Base-by-base conservation (phyloP, 1,284 basidiomycete species). In the Takashimella koratensis region DNA sequence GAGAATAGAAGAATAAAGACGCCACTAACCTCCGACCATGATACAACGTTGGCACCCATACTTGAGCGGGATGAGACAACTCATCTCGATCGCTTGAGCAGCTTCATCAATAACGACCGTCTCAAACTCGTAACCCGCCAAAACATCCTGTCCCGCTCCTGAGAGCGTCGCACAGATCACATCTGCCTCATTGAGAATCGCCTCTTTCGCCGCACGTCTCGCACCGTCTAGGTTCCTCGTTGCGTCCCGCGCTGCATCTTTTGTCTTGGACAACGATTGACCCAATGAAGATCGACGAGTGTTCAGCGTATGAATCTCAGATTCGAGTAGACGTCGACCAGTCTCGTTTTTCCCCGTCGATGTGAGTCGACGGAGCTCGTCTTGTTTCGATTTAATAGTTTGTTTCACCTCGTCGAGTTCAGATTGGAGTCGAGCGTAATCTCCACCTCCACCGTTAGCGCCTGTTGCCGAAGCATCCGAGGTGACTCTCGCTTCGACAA, bases 61-160 rank as follows among this genome's bases (percentile, higher is more conserved):
- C 68, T 90, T 94, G 53, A 99, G 79, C 39, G 96, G 96, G 58
- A 99, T 98, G 54, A 99, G 77, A n/a, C 93, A 91, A 67, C 90
- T 94, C 53, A 98, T 80, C 74, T 99, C 96, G 45, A 98, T 88
- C 3, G 94, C 89, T 75, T 99, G 96, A 1, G 95, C 95, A 0
- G 96, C 96, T 75, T 99, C 96, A 69, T 99, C 96, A 60, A 98
- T 96, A 67, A 99, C 86, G 59, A 98, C 85, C 72, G 96, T 91
- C 65, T 97, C 93, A 68, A 98, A 98, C 51, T 93, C 88, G 63
- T 91, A 85, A 13, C 84, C 80, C 53, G 88, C 84, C 47, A 99
- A 79, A 51, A 83, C 83, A 41, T 97, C 93, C 65, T 97, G 90
- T 2, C 95, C 96, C 5, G 94, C 83, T 26, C 93, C 93, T 3